Evolutionary conservation across 148 eudicot genomes (phyloP).

Genomic region (Rhododendron griersonianum): DNA sequence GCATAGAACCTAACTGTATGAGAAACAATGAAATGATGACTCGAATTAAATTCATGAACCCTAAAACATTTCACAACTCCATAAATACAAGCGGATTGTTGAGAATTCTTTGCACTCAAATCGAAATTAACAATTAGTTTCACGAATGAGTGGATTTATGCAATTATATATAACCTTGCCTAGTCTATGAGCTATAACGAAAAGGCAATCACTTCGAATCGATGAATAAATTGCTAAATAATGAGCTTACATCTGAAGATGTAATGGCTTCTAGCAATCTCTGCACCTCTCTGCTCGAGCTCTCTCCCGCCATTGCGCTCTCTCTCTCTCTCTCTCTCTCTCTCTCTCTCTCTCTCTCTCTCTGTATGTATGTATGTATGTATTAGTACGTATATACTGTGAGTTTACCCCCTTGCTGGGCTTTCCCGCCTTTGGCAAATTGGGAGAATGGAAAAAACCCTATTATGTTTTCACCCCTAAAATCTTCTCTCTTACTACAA

Average conservation of each 20-base stretch:
- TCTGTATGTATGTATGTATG: not conserved
- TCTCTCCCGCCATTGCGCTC: conserved; percentile 24
- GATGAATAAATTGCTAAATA: conserved; percentile 2
- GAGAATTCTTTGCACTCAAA: not conserved
- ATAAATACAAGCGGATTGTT: not conserved
- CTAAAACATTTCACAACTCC: not conserved
- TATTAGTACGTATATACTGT: not conserved
- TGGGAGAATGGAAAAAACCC: no score
- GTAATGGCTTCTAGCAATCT: conserved; percentile 57
- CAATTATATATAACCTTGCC: not conserved
- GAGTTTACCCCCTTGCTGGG: not conserved
- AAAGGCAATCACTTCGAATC: not conserved
- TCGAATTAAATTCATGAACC: not conserved
- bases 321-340: conserved; percentile 2
- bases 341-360: no score
- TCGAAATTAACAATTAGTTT: not conserved
- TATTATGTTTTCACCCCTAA: not conserved
- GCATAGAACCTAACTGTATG: not conserved
- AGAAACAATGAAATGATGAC: not conserved
- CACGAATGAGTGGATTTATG: not conserved
- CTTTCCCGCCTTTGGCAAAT: conserved; percentile 34
- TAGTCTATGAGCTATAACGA: not conserved
- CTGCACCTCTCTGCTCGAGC: conserved; percentile 35
- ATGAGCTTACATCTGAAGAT: conserved; percentile 63
- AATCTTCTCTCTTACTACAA: not conserved